Conservation (phyloP, 31 red algal genomes). For the Odonthalia washingtoniensis region DNA sequence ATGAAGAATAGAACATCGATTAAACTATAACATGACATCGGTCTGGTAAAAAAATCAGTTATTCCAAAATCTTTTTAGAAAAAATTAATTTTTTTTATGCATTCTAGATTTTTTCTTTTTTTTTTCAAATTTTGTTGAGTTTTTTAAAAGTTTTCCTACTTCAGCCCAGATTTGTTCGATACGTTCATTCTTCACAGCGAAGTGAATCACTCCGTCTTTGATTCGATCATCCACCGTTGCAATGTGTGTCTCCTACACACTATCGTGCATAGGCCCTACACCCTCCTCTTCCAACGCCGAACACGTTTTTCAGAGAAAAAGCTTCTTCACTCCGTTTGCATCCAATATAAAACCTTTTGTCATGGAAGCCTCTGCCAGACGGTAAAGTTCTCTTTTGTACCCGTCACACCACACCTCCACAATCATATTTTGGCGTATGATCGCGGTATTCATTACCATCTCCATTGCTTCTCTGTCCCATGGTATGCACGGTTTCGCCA, state of each 20-base stretch:
- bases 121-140: not conserved
- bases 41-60: not conserved
- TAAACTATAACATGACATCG: too few species aligned
- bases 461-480: not conserved
- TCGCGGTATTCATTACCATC: not conserved
- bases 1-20: too few species aligned
- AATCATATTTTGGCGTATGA: conserved; percentile 27
- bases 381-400: not conserved
- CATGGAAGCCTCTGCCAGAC: not conserved
- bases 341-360: not conserved
- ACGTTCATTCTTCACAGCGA: not conserved
- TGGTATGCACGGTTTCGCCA: not conserved
- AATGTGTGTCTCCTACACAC: not conserved
- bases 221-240: not conserved
- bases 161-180: not conserved
- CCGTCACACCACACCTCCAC: conserved; percentile 4
- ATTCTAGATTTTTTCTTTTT: not conserved
- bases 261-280: not conserved
- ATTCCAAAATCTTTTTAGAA: not conserved
- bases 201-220: not conserved
- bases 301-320: not conserved
- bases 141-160: not conserved
- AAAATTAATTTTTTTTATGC: not conserved
- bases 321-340: not conserved
- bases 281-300: not conserved